Base-by-base conservation (phyloP, 768 basidiomycete species). In the Clitopilus passeckerianus region DNA sequence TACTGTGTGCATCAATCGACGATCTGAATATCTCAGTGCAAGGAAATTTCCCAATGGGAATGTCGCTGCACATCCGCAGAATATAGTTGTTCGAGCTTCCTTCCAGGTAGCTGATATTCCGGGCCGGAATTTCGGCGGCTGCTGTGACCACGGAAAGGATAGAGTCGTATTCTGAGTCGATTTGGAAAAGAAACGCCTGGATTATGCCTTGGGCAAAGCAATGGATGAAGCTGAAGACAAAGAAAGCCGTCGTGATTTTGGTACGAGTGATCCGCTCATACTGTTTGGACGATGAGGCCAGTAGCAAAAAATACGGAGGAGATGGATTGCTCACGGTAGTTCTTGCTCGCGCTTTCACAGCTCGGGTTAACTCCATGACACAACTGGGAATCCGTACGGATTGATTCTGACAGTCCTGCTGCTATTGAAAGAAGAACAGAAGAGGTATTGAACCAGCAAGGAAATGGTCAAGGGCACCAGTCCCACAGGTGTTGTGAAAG, bases 181-280 rank as follows among this genome's bases (percentile, higher is more conserved):
- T 60, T 20, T 71, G 72, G 65, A 74, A 80, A 10, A 84, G 72
- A 16, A 81, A 68, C 0, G 81, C 76, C 64, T 82, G 82, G 34
- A 84, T 68, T 57, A 80, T 68, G 59, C 80, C 83, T 60, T 84
- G 83, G 9, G 77, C 69, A 54, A 84, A 75, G 64, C 81, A 85
- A 62, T 80, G 77, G 52, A 82, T 16, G 58, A 84, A 72, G 37
- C 75, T 77, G 61, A 84, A 76, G 22, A 82, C 59, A 64, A 85
- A 80, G 71, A 85, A 86, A 0, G 75, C 67, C 33, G 73, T 67
- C n/a, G 78, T 77, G 60, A 71, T 64, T 15, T 71, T 70, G 60
- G 72, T 78, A 34, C 75, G 66, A 2, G 74, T 75, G 43, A 79
- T 74, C 15, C 72, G 72, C 24, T 71, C 60, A 59, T 75, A 74